phyloP scores from a whole-genome alignment of 768 basidiomycete genomes.

The Hericium coralloides region DNA sequence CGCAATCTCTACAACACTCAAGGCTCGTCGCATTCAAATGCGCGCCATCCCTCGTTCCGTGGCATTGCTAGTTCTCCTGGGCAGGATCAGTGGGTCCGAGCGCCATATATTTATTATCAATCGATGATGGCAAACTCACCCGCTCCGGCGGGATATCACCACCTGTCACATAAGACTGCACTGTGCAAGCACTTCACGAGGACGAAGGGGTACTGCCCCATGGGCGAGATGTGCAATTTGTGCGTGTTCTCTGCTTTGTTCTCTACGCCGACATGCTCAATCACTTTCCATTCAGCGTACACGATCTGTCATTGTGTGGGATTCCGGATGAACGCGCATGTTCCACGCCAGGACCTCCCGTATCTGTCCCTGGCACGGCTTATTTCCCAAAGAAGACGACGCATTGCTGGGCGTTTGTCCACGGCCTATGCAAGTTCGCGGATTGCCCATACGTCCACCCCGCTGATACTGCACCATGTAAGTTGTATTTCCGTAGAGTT shows the following conservation, averaged over 20 bases:
- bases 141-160: neutral
- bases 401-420: constrained; percentile 2
- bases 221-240: neutral
- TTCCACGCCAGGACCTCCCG: neutral
- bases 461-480: neutral
- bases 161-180: constrained; percentile 10
- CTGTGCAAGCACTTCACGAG: neutral
- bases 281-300: neutral
- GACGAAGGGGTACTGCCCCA: neutral
- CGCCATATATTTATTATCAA: neutral
- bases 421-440: neutral
- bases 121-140: neutral
- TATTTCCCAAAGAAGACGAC: neutral
- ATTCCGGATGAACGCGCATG: neutral
- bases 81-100: no score
- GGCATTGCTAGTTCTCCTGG: no score
- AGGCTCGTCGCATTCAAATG: no score
- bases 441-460: constrained; percentile 2
- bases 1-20: no score
- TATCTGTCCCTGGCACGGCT: neutral
- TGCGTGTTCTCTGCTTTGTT: neutral
- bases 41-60: no score
- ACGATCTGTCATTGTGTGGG: neutral
- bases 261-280: no score
- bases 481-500: neutral